Conservation (phyloP, 2,329 filamentous ascomycete genomes). For the Dactylellina sp. region DNA sequence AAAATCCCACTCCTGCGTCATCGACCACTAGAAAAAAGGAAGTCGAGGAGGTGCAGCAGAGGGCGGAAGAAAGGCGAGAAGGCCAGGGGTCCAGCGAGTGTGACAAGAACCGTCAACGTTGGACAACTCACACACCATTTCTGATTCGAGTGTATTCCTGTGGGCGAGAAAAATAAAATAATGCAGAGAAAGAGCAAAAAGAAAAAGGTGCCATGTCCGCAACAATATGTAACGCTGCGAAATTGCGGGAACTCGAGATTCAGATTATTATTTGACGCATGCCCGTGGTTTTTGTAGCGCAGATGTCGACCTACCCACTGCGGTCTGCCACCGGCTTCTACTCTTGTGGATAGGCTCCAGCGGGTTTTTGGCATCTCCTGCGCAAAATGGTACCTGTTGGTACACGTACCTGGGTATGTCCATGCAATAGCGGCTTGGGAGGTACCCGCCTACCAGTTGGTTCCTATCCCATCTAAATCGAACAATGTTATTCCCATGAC, state of each 20-base stretch:
- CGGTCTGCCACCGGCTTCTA: conserved; percentile 5
- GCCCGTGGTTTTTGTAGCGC: conserved; percentile 28
- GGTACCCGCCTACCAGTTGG: conserved; percentile 15
- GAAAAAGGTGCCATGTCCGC: conserved; percentile 7
- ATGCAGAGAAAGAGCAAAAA: background rate
- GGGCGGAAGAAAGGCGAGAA: conserved; percentile 56
- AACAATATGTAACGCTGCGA: conserved; percentile 11
- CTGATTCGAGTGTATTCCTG: conserved; percentile 28
- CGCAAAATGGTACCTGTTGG: conserved; percentile 40
- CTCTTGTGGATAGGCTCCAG: conserved; percentile 33
- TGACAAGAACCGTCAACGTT: conserved; percentile 49
- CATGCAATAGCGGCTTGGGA: conserved; percentile 41
- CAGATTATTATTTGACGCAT: conserved; percentile 10
- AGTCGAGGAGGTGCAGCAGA: conserved; percentile 29
- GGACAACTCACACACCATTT: conserved; percentile 54
- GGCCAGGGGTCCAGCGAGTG: conserved; percentile 40
- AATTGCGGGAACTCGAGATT: conserved; percentile 22
- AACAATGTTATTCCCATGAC: conserved; percentile 51
- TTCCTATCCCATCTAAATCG: conserved; percentile 28
- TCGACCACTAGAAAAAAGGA: conserved; percentile 49
- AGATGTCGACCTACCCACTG: background rate
- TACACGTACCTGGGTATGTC: conserved; percentile 34
- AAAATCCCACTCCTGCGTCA: conserved; percentile 55
- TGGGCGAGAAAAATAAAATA: conserved; percentile 24
- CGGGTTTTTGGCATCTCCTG: conserved; percentile 36